Conservation (phyloP, 1,284 basidiomycete species). For the Anthracocystis walkeri region DNA sequence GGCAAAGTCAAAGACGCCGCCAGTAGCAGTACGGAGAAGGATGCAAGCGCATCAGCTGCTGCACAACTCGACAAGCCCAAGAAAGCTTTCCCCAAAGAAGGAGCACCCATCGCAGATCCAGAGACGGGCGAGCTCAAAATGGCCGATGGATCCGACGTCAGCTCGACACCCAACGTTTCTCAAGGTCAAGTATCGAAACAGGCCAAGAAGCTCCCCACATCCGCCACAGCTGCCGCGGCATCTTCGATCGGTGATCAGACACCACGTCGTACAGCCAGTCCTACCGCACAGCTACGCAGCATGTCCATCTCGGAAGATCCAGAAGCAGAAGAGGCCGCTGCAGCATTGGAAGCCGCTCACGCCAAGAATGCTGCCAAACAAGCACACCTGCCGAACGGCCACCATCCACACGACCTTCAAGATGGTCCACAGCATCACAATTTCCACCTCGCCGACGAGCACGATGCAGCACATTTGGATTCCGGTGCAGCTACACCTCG, state of each 20-base stretch:
- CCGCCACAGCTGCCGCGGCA: not conserved
- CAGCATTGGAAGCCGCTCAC: constrained; percentile 40
- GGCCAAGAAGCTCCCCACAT: constrained; percentile 20
- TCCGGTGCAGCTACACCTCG: constrained; percentile 36
- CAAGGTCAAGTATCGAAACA: constrained; percentile 16
- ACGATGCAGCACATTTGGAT: constrained; percentile 31
- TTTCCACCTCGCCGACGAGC: constrained; percentile 49
- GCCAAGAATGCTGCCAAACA: constrained; percentile 25
- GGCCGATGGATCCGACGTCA: constrained; percentile 15
- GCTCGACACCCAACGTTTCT: constrained; percentile 11
- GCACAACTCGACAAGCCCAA: constrained; percentile 30
- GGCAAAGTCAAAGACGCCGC: constrained; percentile 1
- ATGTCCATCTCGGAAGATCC: constrained; percentile 36
- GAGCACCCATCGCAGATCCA: constrained; percentile 40
- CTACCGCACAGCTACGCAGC: constrained; percentile 19
- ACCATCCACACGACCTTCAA: constrained; percentile 43
- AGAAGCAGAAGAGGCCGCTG: constrained; percentile 36
- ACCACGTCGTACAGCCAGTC: constrained; percentile 30
- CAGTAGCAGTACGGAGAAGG: not conserved
- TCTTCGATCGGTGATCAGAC: constrained; percentile 26
- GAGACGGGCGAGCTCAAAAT: constrained; percentile 45
- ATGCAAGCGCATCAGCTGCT: not conserved
- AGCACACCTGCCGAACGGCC: constrained; percentile 23
- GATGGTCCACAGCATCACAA: constrained; percentile 49
- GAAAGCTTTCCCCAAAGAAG: constrained; percentile 47